Evolutionary conservation across 306 rosid genomes (phyloP).

Genomic region (Ormosia emarginata): DNA sequence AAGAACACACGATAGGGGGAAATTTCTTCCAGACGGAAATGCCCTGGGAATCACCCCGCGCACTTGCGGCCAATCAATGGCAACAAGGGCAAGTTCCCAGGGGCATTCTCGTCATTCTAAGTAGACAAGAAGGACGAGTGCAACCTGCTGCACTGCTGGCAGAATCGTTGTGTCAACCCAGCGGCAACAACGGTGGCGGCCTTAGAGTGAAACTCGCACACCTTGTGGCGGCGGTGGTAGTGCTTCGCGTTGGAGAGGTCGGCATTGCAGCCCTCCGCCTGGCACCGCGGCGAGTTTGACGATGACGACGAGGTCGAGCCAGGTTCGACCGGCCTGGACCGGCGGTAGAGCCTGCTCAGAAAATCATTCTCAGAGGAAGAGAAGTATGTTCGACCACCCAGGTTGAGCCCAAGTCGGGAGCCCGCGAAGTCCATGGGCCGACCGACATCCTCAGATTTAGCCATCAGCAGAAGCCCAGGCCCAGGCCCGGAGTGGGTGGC

Average conservation of each 20-base stretch:
- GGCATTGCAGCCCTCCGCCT: conserved; percentile 74
- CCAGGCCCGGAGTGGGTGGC: conserved; percentile 3
- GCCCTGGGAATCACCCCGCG: conserved; percentile 35
- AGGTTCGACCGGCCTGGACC: conserved; percentile 34
- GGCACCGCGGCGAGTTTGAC: conserved; percentile 53
- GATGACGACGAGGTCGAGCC: conserved; percentile 11
- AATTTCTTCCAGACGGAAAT: conserved; percentile 34
- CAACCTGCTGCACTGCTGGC: conserved; percentile 94
- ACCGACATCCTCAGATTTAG: conserved; percentile 43
- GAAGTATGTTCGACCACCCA: conserved; percentile 74
- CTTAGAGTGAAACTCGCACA: conserved; percentile 84
- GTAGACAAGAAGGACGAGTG: not conserved
- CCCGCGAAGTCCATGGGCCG: conserved; percentile 37
- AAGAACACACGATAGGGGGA: not conserved
- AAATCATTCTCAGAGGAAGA: conserved; percentile 45
- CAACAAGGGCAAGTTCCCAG: no score
- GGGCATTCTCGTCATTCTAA: conserved; percentile 19
- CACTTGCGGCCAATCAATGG: no score
- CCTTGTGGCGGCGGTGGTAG: conserved; percentile 89
- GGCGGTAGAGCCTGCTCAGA: conserved; percentile 53
- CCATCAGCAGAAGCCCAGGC: conserved; percentile 34
- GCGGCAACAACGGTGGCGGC: conserved; percentile 71
- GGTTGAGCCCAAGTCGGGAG: conserved; percentile 60
- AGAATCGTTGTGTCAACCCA: conserved; percentile 89
- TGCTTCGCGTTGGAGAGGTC: conserved; percentile 71